Base-by-base conservation (phyloP, 257 asterid species). In the Scutellaria barbata region DNA sequence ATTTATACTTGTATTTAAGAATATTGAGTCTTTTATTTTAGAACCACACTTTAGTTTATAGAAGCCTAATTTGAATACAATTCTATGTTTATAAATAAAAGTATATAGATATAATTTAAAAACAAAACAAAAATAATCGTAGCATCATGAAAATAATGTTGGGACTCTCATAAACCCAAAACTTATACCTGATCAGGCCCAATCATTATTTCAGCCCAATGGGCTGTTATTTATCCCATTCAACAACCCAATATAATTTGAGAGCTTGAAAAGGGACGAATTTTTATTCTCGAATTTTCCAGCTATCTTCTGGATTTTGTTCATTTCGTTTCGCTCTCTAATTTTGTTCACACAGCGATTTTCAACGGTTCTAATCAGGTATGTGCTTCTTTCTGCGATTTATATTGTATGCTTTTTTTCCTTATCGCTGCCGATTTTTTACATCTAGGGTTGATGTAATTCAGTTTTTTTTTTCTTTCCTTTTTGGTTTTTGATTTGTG, bases 311-410 rank as follows among this genome's bases (percentile, higher is more conserved):
- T 25, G 17, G 3, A 50, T 52, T 8, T 69, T 12, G 22, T 30
- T 37, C 66, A 61, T 20, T 51, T 68, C 60, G 35, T 50, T 66
- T 57, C 42, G 52, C 63, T n/a, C 46, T 16, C 57, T 10, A 8
- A 9, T 65, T 8, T 14, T 61, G 22, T 33, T 33, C 60, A 46
- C 33, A 20, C 11, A 13, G 25, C 41, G 4, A 10, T 73, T 60
- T 58, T 46, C 68, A 25, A n/a, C 42, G 37, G 47, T 70, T 54
- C 12, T 11, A 5, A 51, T 65, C 78, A 66, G 68, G 80, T 55
- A 74, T 64, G 40, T 55, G 2, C 1, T 11, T 61, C 40, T 64
- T 48, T 16, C 22, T 1, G 3, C 20, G 8, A 16, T 16, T 17
- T 40, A 10, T 18, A 5, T 40, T 20, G 9, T 12, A 30, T 33